Conservation (phyloP, 768 basidiomycete genomes). For the Kwoniella sp. region DNA sequence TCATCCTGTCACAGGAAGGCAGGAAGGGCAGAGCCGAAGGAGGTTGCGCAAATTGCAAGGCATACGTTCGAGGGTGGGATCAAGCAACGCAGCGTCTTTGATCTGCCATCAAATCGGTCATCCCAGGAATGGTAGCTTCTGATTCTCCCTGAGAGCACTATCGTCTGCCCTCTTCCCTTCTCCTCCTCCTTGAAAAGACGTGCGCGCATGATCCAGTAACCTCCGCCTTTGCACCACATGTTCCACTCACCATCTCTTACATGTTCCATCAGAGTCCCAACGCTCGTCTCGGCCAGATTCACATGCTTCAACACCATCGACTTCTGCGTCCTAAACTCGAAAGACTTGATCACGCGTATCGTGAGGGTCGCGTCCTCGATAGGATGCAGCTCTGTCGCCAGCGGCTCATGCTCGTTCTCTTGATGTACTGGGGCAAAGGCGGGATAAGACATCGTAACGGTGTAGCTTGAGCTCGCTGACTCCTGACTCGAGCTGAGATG, state of each 20-base stretch:
- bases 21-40: too few relatives aligned
- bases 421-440: constrained; percentile 8
- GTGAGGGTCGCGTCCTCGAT: constrained; percentile 78
- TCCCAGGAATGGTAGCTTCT: too few relatives aligned
- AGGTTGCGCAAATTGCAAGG: not conserved
- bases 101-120: too few relatives aligned
- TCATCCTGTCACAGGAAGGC: too few relatives aligned
- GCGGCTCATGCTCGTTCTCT: constrained; percentile 27
- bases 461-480: too few relatives aligned
- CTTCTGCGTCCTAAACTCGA: constrained; percentile 86
- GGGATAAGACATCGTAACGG: not conserved
- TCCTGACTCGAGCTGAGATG: too few relatives aligned
- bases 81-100: too few relatives aligned
- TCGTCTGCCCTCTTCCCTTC: not conserved
- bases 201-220: not conserved
- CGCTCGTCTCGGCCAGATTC: constrained; percentile 77
- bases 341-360: constrained; percentile 90
- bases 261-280: constrained; percentile 73
- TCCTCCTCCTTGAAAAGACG: not conserved
- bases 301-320: constrained; percentile 79
- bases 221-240: not conserved
- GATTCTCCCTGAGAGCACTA: not conserved
- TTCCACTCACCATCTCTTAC: constrained; percentile 59
- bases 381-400: constrained; percentile 38
- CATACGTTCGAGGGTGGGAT: too few relatives aligned